phyloP scores from a whole-genome alignment of 371 early-diverging fungal genomes.

The Mucor velutinosus region DNA sequence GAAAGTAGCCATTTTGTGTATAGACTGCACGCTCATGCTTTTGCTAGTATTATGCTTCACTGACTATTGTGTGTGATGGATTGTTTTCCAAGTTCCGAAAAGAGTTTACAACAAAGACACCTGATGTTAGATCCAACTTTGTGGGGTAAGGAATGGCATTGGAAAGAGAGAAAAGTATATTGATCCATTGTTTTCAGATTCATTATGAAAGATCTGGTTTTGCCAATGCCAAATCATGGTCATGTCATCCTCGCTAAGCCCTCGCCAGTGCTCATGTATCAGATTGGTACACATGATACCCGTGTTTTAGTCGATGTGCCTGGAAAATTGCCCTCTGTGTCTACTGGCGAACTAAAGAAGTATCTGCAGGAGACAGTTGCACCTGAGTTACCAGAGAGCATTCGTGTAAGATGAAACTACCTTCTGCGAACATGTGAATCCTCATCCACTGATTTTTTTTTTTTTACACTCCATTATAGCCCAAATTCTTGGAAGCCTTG shows the following conservation, averaged over 20 bases:
- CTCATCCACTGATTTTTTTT: not conserved
- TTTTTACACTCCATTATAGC: not conserved
- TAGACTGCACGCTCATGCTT: not conserved
- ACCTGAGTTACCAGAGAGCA: conserved; percentile 72
- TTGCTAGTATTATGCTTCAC: conserved; percentile 56
- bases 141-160: conserved; percentile 55
- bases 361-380: conserved; percentile 65
- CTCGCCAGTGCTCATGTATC: conserved; percentile 93
- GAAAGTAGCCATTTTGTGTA: not conserved
- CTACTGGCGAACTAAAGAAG: conserved; percentile 64
- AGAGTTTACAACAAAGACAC: conserved; percentile 57
- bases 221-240: conserved; percentile 88
- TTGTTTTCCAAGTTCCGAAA: conserved; percentile 94
- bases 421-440: not conserved
- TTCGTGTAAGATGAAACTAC: conserved; percentile 38
- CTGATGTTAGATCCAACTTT: conserved; percentile 72
- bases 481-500: conserved; percentile 67
- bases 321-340: conserved; percentile 76
- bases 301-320: conserved; percentile 94
- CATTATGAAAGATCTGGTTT: conserved; percentile 63
- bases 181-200: conserved; percentile 22
- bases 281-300: conserved; percentile 86
- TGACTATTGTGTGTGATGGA: conserved; percentile 90
- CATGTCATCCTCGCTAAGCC: conserved; percentile 87
- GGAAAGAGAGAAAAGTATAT: not conserved